Evolutionary conservation across 2,329 filamentous ascomycete species (phyloP).

Genomic region (Aspergillus cejpii): DNA sequence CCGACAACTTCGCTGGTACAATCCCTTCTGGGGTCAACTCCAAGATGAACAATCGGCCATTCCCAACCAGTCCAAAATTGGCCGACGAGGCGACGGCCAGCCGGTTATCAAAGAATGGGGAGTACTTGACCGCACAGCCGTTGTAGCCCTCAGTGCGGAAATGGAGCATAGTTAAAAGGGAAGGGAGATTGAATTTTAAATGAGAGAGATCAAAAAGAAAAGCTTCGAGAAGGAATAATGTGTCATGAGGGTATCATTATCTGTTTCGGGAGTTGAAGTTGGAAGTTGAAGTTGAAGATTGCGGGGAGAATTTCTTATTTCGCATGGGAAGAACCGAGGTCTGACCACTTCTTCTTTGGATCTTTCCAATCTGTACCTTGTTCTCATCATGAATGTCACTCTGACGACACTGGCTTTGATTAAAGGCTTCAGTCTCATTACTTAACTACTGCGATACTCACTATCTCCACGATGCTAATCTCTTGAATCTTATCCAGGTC

Average conservation of each 20-base stretch:
- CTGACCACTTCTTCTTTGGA: background rate
- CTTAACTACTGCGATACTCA: background rate
- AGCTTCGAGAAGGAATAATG: no score
- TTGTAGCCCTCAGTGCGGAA: slow-evolving; percentile 92
- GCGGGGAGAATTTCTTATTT: slow-evolving; percentile 24
- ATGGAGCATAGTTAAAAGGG: slow-evolving; percentile 64
- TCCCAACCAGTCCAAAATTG: slow-evolving; percentile 95
- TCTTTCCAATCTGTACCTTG: background rate
- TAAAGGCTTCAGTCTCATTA: background rate
- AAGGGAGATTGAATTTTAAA: background rate
- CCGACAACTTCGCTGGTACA: slow-evolving; percentile 71
- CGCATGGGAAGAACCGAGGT: slow-evolving; percentile 20
- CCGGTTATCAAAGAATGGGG: slow-evolving; percentile 92
- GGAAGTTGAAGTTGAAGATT: slow-evolving; percentile 15
- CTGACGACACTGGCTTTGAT: slow-evolving; percentile 1
- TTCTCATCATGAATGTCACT: slow-evolving; percentile 2
- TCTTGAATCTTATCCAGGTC: background rate
- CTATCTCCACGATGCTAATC: background rate
- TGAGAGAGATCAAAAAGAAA: no score
- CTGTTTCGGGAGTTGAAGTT: background rate
- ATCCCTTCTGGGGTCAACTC: slow-evolving; percentile 78
- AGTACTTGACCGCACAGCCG: slow-evolving; percentile 96
- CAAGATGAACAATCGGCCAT: slow-evolving; percentile 81
- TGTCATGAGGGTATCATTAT: slow-evolving; percentile 4
- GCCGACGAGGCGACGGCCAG: slow-evolving; percentile 84